phyloP scores from a whole-genome alignment of 306 rosid genomes.

The Trichosanthes truncata region DNA sequence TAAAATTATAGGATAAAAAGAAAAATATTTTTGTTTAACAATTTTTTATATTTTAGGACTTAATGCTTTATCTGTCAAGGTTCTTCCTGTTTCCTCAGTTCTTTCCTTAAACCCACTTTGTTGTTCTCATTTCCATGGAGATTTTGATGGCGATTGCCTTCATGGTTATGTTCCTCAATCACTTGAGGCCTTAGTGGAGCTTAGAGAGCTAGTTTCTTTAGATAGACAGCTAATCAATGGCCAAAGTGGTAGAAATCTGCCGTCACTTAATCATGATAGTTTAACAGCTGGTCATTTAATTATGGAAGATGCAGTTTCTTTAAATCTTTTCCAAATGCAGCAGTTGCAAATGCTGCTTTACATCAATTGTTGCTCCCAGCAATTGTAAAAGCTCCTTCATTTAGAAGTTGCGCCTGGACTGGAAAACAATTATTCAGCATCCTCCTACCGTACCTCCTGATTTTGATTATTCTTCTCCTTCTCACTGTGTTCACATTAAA shows the following conservation, averaged over 20 bases:
- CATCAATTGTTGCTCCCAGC: conserved; percentile 34
- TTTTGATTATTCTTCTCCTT: conserved; percentile 46
- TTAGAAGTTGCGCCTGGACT: conserved; percentile 44
- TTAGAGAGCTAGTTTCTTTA: conserved; percentile 67
- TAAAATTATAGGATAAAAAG: no score
- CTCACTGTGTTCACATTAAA: conserved; percentile 33
- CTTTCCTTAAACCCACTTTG: conserved; percentile 78
- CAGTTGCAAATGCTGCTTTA: conserved; percentile 65
- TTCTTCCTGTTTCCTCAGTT: conserved; percentile 60
- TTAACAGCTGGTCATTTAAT: conserved; percentile 75
- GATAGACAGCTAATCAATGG: conserved; percentile 69
- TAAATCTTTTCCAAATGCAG: conserved; percentile 64
- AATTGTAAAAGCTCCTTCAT: conserved; percentile 46
- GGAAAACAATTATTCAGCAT: conserved; percentile 81
- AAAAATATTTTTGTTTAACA: no score
- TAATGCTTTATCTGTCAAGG: conserved; percentile 53
- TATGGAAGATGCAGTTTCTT: conserved; percentile 42
- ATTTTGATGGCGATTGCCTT: conserved; percentile 97
- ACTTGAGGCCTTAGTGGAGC: conserved; percentile 63
- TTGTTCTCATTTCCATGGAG: conserved; percentile 90
- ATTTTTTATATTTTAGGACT: no score
- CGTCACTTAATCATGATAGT: conserved; percentile 86
- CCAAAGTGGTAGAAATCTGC: conserved; percentile 81
- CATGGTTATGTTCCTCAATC: conserved; percentile 94
- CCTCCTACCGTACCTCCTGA: conserved; percentile 61